Evolutionary conservation across 305 asterid genomes (phyloP), one percentile per base, ranked within the genome.

Genomic region (Fraxinus velutina): DNA sequence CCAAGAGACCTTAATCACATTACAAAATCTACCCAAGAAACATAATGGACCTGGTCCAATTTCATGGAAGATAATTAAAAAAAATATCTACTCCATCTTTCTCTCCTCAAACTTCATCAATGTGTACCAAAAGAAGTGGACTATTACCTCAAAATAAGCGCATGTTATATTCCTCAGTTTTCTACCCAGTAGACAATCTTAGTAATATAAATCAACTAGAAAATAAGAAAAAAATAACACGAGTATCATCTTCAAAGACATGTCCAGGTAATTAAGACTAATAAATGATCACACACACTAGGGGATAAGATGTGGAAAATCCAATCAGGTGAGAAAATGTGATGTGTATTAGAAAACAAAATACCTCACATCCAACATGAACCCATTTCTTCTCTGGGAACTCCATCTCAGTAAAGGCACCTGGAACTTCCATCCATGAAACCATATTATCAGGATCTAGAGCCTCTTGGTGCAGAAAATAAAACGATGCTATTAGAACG

Each of bases 281-380:
- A 75, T 37, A 3, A 73, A 32, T 8, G 32, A 32, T 62, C 57
- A 39, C 19, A 33, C 21, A 44, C 21, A 80, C 62, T 6, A 66
- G 34, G 57, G 33, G 76, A 78, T 27, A n/a, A 77, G 27, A 79
- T 22, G 42, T 36, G 6, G 60, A 78, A 57, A 19, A 36, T 62
- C 36, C 32, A 36, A 37, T 64, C 75, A 77, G 70, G 30, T 71
- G 33, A 33, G 75, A 79, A 82, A 80, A 66, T 50, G 37, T 70
- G 60, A 71, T 5, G 60, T 60, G 19, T 57, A 39, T 2, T 29
- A 55, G 50, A 50, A 50, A 79, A 66, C 22, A 34, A 83, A 74
- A 80, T 90, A 94, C 98, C 97, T 92, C 93, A 75, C 96, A 94
- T 86, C 96, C 97, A 82, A 94, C 88, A 87, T 94, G 97, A 86